A percentile compares a stretch with the other conserved stretches of the same genome.
phyloP scores from a whole-genome alignment of 768 basidiomycete species.

The Crassisporium funariophilum region DNA sequence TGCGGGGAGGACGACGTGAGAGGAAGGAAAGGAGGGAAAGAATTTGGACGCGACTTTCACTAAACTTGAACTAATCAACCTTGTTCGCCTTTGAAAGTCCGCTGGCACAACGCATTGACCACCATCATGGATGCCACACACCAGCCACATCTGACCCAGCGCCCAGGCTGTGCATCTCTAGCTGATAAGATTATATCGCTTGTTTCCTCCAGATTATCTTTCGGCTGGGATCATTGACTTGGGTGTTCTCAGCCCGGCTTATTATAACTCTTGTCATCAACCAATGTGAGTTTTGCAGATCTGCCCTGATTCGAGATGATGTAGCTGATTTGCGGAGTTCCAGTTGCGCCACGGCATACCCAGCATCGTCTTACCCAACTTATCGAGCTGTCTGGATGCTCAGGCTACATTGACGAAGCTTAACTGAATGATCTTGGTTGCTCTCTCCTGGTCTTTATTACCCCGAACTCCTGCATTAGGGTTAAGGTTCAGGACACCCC shows the following conservation, averaged over 20 bases:
- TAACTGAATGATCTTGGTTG: too few species aligned
- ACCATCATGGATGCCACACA: constrained; percentile 27
- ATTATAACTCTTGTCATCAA: too few species aligned
- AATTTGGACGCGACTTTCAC: constrained; percentile 35
- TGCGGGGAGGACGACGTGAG: constrained; percentile 16
- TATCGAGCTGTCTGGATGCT: neutral
- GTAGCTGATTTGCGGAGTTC: too few species aligned
- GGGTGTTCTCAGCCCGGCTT: too few species aligned
- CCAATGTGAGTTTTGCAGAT: too few species aligned
- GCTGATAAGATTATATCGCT: constrained; percentile 29
- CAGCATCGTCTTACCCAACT: too few species aligned
- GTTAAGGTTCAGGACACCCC: too few species aligned
- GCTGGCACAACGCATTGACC: constrained; percentile 48
- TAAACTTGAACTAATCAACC: constrained; percentile 30
- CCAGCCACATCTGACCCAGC: constrained; percentile 14
- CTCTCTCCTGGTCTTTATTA: too few species aligned
- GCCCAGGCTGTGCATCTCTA: constrained; percentile 15
- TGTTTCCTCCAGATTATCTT: neutral
- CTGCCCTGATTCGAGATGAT: too few species aligned
- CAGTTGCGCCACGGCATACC: too few species aligned
- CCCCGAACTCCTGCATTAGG: neutral
- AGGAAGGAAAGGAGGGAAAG: constrained; percentile 28
- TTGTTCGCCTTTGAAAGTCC: constrained; percentile 44
- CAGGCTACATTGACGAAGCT: neutral
- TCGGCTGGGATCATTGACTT: too few species aligned